phyloP scores from a whole-genome alignment of 2,329 filamentous ascomycete species.

The Aspergillus hiratsukae region DNA sequence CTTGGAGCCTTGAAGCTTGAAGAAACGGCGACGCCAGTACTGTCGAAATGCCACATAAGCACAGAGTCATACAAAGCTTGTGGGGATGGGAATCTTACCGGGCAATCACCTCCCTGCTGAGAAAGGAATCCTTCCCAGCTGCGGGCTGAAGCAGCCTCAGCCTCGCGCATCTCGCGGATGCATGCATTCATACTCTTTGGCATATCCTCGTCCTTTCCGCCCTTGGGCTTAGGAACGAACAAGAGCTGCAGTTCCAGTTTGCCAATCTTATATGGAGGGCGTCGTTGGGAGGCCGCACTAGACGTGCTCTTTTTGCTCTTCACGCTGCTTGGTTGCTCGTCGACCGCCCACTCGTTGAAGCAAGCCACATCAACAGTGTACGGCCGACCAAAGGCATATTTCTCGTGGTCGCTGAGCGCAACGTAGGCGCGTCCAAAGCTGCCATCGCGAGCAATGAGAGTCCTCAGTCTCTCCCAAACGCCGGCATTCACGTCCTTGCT shows the following conservation, averaged over 20 bases:
- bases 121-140: conserved; percentile 86
- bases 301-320: conserved; percentile 81
- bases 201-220: conserved; percentile 87
- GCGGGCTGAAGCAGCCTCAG: conserved; percentile 72
- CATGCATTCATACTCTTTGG: conserved; percentile 99
- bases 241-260: conserved; percentile 91
- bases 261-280: conserved; percentile 93
- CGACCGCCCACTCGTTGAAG: conserved; percentile 98
- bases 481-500: conserved; percentile 52
- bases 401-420: conserved; percentile 87
- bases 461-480: conserved; percentile 79
- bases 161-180: conserved; percentile 86
- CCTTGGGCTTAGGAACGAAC: conserved; percentile 89
- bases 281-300: conserved; percentile 55
- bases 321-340: conserved; percentile 78
- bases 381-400: conserved; percentile 79
- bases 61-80: neutral
- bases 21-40: conserved; percentile 98
- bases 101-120: conserved; percentile 96
- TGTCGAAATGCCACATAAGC: conserved; percentile 38
- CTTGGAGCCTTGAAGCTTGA: conserved; percentile 86
- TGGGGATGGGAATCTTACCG: conserved; percentile 59
- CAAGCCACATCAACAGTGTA: conserved; percentile 85
- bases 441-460: conserved; percentile 82
- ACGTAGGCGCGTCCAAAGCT: conserved; percentile 94